phyloP scores from a whole-genome alignment of 495 filamentous ascomycete species.

The Aspergillus heteromorphus region DNA sequence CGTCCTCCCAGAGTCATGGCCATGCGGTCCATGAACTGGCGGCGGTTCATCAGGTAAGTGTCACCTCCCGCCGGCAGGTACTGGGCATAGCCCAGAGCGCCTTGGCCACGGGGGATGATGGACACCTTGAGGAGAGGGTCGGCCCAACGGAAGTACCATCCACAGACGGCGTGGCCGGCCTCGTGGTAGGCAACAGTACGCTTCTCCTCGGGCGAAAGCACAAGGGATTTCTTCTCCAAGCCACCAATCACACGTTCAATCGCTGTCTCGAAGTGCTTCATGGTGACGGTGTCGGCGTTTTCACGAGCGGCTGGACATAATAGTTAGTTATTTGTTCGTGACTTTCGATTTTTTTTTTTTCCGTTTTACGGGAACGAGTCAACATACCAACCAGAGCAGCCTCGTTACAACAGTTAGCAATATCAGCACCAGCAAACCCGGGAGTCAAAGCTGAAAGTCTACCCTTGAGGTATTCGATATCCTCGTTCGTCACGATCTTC shows the following conservation, averaged over 20 bases:
- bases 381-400: conserved; percentile 90
- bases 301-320: conserved; percentile 66
- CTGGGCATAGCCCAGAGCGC: conserved; percentile 91
- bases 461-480: conserved; percentile 80
- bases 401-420: conserved; percentile 97
- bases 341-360: neutral
- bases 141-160: conserved; percentile 95
- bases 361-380: neutral
- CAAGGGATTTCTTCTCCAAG: conserved; percentile 91
- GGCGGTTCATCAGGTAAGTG: conserved; percentile 87
- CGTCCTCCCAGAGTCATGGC: conserved; percentile 97
- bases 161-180: conserved; percentile 96
- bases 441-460: conserved; percentile 87
- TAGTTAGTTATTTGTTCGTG: conserved; percentile 24
- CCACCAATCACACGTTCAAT: conserved; percentile 97
- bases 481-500: conserved; percentile 87
- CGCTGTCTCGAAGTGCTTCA: conserved; percentile 92
- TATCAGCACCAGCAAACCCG: conserved; percentile 94
- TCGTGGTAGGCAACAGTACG: conserved; percentile 95
- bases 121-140: conserved; percentile 97
- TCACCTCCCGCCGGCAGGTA: conserved; percentile 81
- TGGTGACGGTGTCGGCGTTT: conserved; percentile 68
- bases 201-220: conserved; percentile 90
- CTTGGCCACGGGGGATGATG: conserved; percentile 94
- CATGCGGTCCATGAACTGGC: conserved; percentile 99